Conservation (phyloP, 768 basidiomycete genomes). For the Suillus discolor region DNA sequence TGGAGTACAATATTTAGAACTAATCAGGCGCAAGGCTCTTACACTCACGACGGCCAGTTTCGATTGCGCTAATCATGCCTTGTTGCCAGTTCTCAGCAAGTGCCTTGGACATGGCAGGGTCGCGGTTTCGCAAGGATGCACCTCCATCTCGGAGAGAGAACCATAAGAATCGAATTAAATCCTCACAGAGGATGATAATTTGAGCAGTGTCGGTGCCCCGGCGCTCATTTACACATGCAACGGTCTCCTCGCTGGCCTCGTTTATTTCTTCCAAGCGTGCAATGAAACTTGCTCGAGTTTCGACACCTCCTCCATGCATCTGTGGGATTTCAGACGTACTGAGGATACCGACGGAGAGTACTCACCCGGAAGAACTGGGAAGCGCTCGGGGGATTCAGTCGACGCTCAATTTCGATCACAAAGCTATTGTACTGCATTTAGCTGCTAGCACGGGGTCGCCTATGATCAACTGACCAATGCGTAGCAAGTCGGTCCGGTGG, state of each 20-base stretch:
- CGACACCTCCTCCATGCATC: conserved; percentile 28
- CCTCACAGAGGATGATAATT: conserved; percentile 25
- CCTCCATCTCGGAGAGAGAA: conserved; percentile 32
- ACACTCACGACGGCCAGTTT: conserved; percentile 25
- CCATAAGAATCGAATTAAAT: conserved; percentile 30
- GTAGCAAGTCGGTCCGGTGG: conserved; percentile 27
- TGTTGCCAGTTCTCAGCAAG: conserved; percentile 22
- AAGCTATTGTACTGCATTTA: conserved; percentile 16
- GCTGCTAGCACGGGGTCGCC: background rate
- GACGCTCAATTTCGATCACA: conserved; percentile 25
- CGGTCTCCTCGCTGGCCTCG: conserved; percentile 20
- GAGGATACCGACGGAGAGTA: background rate
- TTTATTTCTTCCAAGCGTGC: conserved; percentile 17
- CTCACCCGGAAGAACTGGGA: conserved; percentile 25
- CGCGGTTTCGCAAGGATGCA: conserved; percentile 19
- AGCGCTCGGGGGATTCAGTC: conserved; percentile 17
- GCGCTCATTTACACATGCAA: conserved; percentile 22
- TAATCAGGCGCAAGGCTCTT: background rate
- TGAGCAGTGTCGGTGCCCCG: conserved; percentile 29
- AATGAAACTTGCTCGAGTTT: conserved; percentile 22
- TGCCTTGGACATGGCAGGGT: conserved; percentile 19
- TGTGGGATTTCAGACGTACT: conserved; percentile 10
- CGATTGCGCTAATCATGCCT: conserved; percentile 17
- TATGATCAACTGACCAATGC: conserved; percentile 18
- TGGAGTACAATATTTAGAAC: conserved; percentile 11